A percentile compares a stretch with the other conserved stretches of the same genome.
Conservation (phyloP, 2,329 filamentous ascomycete species). For the Sporothrix euskadiensis region DNA sequence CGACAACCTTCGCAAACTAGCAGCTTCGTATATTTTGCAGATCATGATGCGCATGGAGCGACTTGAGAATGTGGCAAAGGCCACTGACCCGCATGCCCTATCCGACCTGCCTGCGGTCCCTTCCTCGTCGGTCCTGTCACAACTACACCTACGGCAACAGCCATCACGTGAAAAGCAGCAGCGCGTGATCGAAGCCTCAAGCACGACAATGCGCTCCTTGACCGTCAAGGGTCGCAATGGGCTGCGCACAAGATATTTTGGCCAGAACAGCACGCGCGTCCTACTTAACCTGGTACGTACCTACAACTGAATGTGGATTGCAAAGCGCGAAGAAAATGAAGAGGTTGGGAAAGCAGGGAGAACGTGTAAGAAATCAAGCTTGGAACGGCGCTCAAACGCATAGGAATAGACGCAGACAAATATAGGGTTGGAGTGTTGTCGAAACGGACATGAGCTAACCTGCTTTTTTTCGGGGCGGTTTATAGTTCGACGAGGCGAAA, state of each 20-base stretch:
- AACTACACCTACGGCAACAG: slow-evolving; percentile 33
- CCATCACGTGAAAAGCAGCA: slow-evolving; percentile 17
- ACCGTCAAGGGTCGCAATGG: slow-evolving; percentile 52
- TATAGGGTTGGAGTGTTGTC: background rate
- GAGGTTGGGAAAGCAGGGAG: background rate
- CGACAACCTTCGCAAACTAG: slow-evolving; percentile 34
- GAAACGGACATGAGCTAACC: slow-evolving; percentile 13
- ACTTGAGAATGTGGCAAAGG: slow-evolving; percentile 53
- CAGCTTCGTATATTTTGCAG: slow-evolving; percentile 46
- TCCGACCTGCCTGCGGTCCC: slow-evolving; percentile 29
- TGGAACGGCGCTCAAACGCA: background rate
- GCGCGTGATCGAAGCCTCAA: slow-evolving; percentile 29
- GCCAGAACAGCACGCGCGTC: slow-evolving; percentile 55
- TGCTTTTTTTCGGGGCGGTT: slow-evolving; percentile 17
- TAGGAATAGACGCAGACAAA: too few species aligned
- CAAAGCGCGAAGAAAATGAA: background rate
- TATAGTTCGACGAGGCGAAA: slow-evolving; percentile 56
- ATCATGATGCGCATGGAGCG: slow-evolving; percentile 53
- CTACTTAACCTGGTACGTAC: slow-evolving; percentile 54
- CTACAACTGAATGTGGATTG: background rate
- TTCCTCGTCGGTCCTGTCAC: slow-evolving; percentile 33
- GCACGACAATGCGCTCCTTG: slow-evolving; percentile 52
- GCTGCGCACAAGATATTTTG: slow-evolving; percentile 53
- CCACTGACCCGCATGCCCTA: slow-evolving; percentile 38
- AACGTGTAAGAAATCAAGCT: background rate